These are phyloP conservation scores for Hemerocallis citrina DNA, from an alignment of 106 monocot species.

Conservation along the genomic window DNA sequence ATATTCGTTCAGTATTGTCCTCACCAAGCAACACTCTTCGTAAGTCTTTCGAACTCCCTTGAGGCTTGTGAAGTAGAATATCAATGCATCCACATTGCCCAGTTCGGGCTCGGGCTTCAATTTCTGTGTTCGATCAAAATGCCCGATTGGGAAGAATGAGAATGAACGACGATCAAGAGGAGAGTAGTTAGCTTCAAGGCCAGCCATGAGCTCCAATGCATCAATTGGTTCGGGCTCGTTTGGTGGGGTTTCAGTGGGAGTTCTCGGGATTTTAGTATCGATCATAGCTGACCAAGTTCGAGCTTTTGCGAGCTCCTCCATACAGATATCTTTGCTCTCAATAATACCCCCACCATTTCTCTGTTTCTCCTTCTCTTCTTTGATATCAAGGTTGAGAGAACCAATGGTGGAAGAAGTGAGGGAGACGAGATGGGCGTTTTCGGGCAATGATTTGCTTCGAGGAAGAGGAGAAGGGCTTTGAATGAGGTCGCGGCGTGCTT, in stretches of 20 bases:
- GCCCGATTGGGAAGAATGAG: constrained; percentile 22
- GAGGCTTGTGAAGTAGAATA: constrained; percentile 50
- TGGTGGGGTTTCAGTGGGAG: constrained; percentile 38
- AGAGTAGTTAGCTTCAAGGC: constrained; percentile 24
- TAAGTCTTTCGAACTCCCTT: constrained; percentile 37
- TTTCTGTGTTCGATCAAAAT: neutral
- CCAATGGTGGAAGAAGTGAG: constrained; percentile 35
- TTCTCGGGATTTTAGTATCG: constrained; percentile 8
- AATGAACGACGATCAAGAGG: constrained; percentile 36
- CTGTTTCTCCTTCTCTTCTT: constrained; percentile 3
- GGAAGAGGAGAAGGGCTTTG: constrained; percentile 17
- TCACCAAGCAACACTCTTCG: constrained; percentile 42
- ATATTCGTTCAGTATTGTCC: constrained; percentile 27
- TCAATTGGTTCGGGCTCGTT: constrained; percentile 48
- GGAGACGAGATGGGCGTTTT: constrained; percentile 19
- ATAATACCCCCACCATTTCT: neutral
- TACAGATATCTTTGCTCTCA: neutral
- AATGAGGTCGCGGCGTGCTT: constrained; percentile 30
- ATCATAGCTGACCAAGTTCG: constrained; percentile 5
- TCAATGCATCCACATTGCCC: constrained; percentile 2
- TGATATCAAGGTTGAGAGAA: constrained; percentile 13
- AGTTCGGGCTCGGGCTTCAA: constrained; percentile 12
- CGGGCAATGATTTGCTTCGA: constrained; percentile 9
- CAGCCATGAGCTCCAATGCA: constrained; percentile 51
- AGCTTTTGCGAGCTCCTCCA: neutral